Conservation (phyloP, 306 rosid genomes). For the Vigna reflexopilosa region DNA sequence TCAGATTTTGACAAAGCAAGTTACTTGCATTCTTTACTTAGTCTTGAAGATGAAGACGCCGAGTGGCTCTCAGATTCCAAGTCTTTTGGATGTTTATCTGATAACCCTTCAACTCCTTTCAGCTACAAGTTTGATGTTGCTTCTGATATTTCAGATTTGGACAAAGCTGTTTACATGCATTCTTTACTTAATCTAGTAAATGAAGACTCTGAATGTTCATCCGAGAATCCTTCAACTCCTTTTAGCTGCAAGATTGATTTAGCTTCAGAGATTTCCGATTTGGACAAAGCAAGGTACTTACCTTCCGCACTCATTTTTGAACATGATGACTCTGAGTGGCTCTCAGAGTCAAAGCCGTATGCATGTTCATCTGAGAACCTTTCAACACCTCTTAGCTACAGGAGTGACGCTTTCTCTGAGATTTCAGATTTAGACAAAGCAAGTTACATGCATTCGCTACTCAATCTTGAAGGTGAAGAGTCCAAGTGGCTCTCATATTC, state of each 20-base stretch:
- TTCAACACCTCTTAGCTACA: constrained; percentile 41
- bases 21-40: constrained; percentile 49
- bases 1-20: constrained; percentile 31
- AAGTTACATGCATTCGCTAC: constrained; percentile 46
- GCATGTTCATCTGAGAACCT: constrained; percentile 23
- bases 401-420: constrained; percentile 32
- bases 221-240: not conserved
- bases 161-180: constrained; percentile 29
- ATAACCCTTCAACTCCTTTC: constrained; percentile 39
- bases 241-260: constrained; percentile 10
- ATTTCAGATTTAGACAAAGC: constrained; percentile 29
- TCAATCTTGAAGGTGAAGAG: constrained; percentile 52
- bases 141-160: constrained; percentile 32
- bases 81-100: constrained; percentile 7
- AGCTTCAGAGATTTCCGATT: constrained; percentile 38
- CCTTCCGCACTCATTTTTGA: constrained; percentile 52
- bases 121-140: constrained; percentile 38
- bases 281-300: constrained; percentile 41
- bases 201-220: constrained; percentile 23
- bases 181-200: constrained; percentile 51
- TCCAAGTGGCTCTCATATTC: constrained; percentile 38
- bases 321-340: constrained; percentile 51
- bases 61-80: constrained; percentile 18
- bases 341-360: constrained; percentile 38
- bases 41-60: constrained; percentile 42